phyloP scores from a whole-genome alignment of 2,329 filamentous ascomycete genomes.

The Diaporthe caulivora region DNA sequence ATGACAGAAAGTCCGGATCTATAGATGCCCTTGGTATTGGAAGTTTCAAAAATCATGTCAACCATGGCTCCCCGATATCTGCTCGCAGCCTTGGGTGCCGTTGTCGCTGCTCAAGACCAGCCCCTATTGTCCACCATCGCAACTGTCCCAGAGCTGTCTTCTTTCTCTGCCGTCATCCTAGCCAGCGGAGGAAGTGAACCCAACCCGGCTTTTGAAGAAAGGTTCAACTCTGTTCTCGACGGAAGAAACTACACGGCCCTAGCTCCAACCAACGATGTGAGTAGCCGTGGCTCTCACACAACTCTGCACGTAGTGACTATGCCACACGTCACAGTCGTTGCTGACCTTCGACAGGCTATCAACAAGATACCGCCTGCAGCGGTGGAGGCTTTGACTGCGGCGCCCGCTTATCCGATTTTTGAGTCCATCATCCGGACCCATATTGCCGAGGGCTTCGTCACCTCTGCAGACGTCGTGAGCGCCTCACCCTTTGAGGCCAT shows the following conservation, averaged over 20 bases:
- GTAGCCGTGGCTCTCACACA: neutral
- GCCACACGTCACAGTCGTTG: neutral
- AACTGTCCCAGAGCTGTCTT: conserved; percentile 27
- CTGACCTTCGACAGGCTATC: conserved; percentile 23
- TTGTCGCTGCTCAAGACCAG: conserved; percentile 9
- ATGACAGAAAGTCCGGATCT: neutral
- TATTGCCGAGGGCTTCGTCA: conserved; percentile 16
- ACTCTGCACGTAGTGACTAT: neutral
- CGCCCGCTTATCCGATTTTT: conserved; percentile 25
- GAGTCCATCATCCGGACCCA: conserved; percentile 32
- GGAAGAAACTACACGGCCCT: conserved; percentile 30
- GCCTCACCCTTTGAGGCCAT: conserved; percentile 28
- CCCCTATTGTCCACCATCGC: conserved; percentile 29
- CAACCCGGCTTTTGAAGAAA: conserved; percentile 31
- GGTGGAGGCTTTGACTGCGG: conserved; percentile 13
- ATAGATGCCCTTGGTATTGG: neutral
- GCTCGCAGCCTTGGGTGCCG: neutral
- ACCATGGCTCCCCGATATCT: neutral
- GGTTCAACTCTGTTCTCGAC: conserved; percentile 33
- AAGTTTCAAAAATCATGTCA: neutral
- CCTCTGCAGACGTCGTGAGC: conserved; percentile 14
- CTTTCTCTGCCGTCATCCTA: conserved; percentile 24
- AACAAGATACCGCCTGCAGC: conserved; percentile 9
- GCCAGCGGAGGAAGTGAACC: conserved; percentile 14
- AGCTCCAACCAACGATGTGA: conserved; percentile 28